Evolutionary conservation across 306 rosid genomes (phyloP).

Genomic region (Gynostemma pentaphyllum): DNA sequence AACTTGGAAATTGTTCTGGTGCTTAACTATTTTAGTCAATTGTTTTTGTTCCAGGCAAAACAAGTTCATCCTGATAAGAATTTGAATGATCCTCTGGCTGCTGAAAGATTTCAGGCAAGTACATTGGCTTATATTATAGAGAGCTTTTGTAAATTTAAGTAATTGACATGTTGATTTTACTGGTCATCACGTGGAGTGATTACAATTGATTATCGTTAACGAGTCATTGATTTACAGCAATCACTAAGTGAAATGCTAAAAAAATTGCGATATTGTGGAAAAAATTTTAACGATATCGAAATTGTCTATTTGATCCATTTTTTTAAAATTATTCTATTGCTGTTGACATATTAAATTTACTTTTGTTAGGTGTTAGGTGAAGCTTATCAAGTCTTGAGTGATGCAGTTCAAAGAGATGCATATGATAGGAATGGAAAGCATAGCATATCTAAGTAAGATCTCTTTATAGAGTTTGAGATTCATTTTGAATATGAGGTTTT

Average conservation of each 20-base stretch:
- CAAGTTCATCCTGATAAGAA: slow-evolving; percentile 96
- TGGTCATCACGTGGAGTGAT: too few relatives aligned
- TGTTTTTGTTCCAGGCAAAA: slow-evolving; percentile 46
- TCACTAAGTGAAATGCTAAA: too few relatives aligned
- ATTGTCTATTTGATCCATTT: not conserved
- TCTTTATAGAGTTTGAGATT: not conserved
- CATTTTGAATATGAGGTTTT: not conserved
- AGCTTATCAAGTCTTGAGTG: slow-evolving; percentile 88
- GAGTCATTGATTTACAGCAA: too few relatives aligned
- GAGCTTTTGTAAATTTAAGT: too few relatives aligned
- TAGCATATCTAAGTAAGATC: slow-evolving; percentile 49
- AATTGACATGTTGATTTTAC: too few relatives aligned
- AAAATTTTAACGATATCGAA: too few relatives aligned
- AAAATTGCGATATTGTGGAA: too few relatives aligned
- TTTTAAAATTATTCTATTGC: not conserved
- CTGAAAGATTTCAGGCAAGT: slow-evolving; percentile 67
- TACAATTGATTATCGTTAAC: too few relatives aligned
- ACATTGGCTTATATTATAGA: too few relatives aligned
- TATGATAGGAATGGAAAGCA: slow-evolving; percentile 78
- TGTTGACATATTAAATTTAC: not conserved
- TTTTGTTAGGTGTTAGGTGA: slow-evolving; percentile 57
- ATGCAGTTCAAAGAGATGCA: slow-evolving; percentile 59
- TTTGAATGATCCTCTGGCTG: slow-evolving; percentile 76
- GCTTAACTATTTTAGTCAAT: not conserved
- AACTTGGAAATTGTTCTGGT: not conserved